phyloP scores from a whole-genome alignment of 345 rosid genomes.

The Ceriops decandra region DNA sequence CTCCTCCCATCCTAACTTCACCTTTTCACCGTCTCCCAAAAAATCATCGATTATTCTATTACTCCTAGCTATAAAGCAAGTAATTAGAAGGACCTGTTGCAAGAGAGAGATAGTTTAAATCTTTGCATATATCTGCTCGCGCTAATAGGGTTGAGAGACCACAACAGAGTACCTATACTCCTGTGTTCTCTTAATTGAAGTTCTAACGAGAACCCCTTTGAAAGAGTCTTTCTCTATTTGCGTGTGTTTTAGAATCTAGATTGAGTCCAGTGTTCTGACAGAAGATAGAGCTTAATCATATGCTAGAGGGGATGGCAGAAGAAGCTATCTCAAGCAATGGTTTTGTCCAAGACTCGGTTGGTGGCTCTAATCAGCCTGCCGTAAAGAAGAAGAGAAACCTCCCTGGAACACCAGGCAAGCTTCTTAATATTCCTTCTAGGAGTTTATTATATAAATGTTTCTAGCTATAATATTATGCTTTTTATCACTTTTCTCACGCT shows the following conservation, averaged over 20 bases:
- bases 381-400: conserved; percentile 86
- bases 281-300: conserved; percentile 4
- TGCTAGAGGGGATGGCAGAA: conserved; percentile 32
- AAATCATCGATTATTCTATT: conserved; percentile 28
- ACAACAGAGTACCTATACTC: conserved; percentile 4
- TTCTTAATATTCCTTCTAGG: background rate
- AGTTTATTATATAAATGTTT: background rate
- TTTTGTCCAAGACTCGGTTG: conserved; percentile 28
- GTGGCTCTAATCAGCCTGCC: conserved; percentile 45
- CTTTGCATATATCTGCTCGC: conserved; percentile 32
- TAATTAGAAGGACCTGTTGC: conserved; percentile 26
- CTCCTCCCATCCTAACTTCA: conserved; percentile 18
- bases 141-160: conserved; percentile 36
- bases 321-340: conserved; percentile 37
- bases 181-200: conserved; percentile 22
- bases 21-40: conserved; percentile 31
- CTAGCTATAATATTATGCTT: background rate
- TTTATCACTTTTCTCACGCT: background rate
- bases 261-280: conserved; percentile 6
- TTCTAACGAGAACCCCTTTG: too few relatives aligned
- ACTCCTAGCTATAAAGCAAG: conserved; percentile 26
- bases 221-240: background rate
- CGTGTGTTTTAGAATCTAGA: background rate
- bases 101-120: conserved; percentile 25
- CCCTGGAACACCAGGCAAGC: conserved; percentile 93